Conservation (phyloP, 768 basidiomycete species). For the Agaricus bisporus region DNA sequence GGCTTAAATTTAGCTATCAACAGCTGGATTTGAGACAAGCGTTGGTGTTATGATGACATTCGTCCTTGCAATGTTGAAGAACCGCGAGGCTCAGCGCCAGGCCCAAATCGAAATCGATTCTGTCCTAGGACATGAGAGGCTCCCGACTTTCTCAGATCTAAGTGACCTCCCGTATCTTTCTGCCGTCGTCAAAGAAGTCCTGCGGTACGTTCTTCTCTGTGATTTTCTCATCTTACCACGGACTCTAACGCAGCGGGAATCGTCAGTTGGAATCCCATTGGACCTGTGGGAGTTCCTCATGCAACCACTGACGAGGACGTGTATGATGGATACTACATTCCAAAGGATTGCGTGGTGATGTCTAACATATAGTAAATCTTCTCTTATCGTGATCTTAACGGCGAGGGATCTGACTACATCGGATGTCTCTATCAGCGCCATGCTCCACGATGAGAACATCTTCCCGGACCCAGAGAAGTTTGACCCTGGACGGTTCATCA, state of each 20-base stretch:
- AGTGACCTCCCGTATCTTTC: slow-evolving; percentile 17
- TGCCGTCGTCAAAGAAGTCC: slow-evolving; percentile 9
- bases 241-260: background rate
- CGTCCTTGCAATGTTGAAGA: slow-evolving; percentile 23
- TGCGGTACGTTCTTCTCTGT: slow-evolving; percentile 3
- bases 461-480: slow-evolving; percentile 46
- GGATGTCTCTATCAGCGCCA: slow-evolving; percentile 28
- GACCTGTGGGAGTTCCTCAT: slow-evolving; percentile 23
- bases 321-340: slow-evolving; percentile 31
- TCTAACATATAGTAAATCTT: slow-evolving; percentile 36
- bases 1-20: background rate
- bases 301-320: slow-evolving; percentile 23
- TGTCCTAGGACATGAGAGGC: slow-evolving; percentile 21
- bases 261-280: slow-evolving; percentile 3
- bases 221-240: background rate
- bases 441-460: slow-evolving; percentile 40
- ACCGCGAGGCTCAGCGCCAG: slow-evolving; percentile 24
- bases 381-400: background rate
- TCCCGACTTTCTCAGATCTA: slow-evolving; percentile 21
- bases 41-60: slow-evolving; percentile 15
- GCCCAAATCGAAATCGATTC: slow-evolving; percentile 25
- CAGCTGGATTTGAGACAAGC: slow-evolving; percentile 9
- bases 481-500: slow-evolving; percentile 34
- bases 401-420: background rate
- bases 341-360: slow-evolving; percentile 32